Conservation (phyloP, 2,329 filamentous ascomycete species). For the Thermoascus crustaceus region DNA sequence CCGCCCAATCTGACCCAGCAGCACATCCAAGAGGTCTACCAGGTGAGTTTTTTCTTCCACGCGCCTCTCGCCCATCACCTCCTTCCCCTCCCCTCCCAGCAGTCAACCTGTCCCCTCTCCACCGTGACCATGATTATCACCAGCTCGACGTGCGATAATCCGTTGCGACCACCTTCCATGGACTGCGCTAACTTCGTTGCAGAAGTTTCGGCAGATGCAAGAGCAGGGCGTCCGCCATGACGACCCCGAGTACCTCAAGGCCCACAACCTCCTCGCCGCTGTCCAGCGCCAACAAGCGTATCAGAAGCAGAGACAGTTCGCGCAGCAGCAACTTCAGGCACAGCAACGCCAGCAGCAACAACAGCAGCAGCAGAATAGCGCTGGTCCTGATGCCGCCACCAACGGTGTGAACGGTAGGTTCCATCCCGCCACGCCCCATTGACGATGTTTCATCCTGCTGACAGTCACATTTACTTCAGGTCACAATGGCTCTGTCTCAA, state of each 20-base stretch:
- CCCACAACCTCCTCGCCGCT: slow-evolving; percentile 63
- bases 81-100: slow-evolving; percentile 3
- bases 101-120: background rate
- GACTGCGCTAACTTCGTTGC: slow-evolving; percentile 28
- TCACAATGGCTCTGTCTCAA: slow-evolving; percentile 28
- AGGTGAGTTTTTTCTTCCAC: slow-evolving; percentile 28
- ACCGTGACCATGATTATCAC: background rate
- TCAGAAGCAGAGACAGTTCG: slow-evolving; percentile 45
- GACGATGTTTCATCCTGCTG: slow-evolving; percentile 4
- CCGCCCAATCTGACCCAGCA: slow-evolving; percentile 64
- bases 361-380: slow-evolving; percentile 27
- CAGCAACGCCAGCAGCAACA: slow-evolving; percentile 38
- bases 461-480: slow-evolving; percentile 16
- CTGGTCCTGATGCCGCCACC: slow-evolving; percentile 19
- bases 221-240: slow-evolving; percentile 68
- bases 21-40: slow-evolving; percentile 65
- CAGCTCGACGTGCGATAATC: background rate
- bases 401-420: slow-evolving; percentile 38
- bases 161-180: slow-evolving; percentile 1
- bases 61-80: slow-evolving; percentile 4
- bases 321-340: slow-evolving; percentile 38
- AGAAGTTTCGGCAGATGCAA: slow-evolving; percentile 91
- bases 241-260: slow-evolving; percentile 83
- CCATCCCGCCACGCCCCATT: background rate
- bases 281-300: slow-evolving; percentile 58